Percentiles rank a stretch among this genome's conserved stretches.
phyloP scores from a whole-genome alignment of 2,329 filamentous ascomycete species.

The Didymella pomorum region DNA sequence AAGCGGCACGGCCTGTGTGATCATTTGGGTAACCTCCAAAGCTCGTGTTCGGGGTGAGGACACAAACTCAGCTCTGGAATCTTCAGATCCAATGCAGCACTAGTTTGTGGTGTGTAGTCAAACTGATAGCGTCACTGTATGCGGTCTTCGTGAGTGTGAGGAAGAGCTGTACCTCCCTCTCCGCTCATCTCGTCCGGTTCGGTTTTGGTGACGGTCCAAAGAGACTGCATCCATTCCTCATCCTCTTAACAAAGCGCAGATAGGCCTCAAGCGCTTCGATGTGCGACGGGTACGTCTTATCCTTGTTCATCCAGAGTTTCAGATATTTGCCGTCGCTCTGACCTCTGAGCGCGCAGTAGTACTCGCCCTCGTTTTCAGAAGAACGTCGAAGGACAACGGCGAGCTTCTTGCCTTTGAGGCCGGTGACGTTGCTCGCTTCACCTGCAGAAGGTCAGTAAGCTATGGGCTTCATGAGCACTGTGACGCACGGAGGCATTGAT shows the following conservation, averaged over 20 bases:
- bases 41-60: no score
- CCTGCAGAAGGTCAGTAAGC: neutral
- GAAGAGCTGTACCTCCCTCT: neutral
- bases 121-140: neutral
- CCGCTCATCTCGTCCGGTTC: constrained; percentile 1
- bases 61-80: neutral
- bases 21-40: no score
- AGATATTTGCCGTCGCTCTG: constrained; percentile 35
- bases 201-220: constrained; percentile 30
- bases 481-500: constrained; percentile 6
- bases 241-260: constrained; percentile 36
- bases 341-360: constrained; percentile 39
- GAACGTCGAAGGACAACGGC: constrained; percentile 30
- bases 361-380: constrained; percentile 27
- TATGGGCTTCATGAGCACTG: constrained; percentile 12
- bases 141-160: neutral
- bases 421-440: constrained; percentile 31
- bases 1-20: neutral
- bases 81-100: neutral
- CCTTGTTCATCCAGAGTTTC: constrained; percentile 41
- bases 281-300: constrained; percentile 34
- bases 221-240: constrained; percentile 31
- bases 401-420: constrained; percentile 32
- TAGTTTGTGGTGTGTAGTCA: neutral
- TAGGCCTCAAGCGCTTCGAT: constrained; percentile 38